Conservation (phyloP, 495 filamentous ascomycete species). For the Sordaria brevicollis region DNA sequence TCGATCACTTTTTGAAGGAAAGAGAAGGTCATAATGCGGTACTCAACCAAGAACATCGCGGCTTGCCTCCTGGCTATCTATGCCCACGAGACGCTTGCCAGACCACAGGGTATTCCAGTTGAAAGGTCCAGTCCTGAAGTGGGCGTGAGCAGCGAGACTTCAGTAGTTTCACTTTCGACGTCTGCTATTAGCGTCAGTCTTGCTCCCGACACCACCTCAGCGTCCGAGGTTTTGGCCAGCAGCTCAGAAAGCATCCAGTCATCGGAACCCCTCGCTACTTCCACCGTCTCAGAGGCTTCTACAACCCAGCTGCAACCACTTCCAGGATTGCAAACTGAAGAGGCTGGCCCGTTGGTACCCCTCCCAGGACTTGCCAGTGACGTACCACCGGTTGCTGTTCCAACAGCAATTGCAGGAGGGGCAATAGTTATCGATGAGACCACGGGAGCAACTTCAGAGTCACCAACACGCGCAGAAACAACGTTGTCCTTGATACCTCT, state of each 20-base stretch:
- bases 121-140: neutral
- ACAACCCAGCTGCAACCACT: constrained; percentile 9
- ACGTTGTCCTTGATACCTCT: constrained; percentile 2
- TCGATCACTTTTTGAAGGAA: neutral
- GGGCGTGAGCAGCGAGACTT: neutral
- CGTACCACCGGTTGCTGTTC: neutral
- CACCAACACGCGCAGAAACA: neutral
- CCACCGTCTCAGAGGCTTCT: constrained; percentile 6
- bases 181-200: neutral
- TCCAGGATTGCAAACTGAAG: constrained; percentile 11
- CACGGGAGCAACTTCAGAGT: neutral
- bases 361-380: constrained; percentile 10
- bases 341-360: constrained; percentile 5
- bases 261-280: neutral
- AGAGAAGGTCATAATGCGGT: neutral
- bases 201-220: neutral
- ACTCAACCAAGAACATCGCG: neutral
- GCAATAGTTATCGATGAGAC: neutral
- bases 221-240: constrained; percentile 8
- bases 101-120: neutral
- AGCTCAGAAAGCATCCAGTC: neutral
- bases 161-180: neutral
- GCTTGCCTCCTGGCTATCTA: neutral
- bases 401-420: neutral
- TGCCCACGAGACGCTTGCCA: neutral